phyloP scores from a whole-genome alignment of 495 filamentous ascomycete species.

The Trichoderma reesei region DNA sequence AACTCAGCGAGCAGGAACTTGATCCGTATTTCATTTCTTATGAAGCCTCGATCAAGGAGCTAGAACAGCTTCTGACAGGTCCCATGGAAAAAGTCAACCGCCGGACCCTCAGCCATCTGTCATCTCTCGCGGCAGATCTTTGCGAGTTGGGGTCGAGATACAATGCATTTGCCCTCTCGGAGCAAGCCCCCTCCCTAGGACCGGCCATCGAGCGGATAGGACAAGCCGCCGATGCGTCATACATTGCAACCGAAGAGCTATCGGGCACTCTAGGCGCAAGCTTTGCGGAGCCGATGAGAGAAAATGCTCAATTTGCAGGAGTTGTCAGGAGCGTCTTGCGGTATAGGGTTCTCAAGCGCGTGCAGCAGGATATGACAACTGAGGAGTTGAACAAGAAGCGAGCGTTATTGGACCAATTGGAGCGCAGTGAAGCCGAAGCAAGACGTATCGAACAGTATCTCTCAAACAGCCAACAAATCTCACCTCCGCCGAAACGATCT shows the following conservation, averaged over 20 bases:
- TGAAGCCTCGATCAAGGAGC: conserved; percentile 75
- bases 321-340: conserved; percentile 81
- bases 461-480: conserved; percentile 50
- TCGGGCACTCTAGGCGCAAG: conserved; percentile 71
- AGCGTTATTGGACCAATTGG: conserved; percentile 66
- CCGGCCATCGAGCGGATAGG: conserved; percentile 89
- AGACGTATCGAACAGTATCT: conserved; percentile 89
- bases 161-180: conserved; percentile 93
- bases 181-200: conserved; percentile 78
- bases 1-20: conserved; percentile 76
- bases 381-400: conserved; percentile 82
- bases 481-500: conserved; percentile 51
- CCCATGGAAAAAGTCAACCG: conserved; percentile 94
- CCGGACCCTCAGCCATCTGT: conserved; percentile 74
- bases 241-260: conserved; percentile 89
- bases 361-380: conserved; percentile 94
- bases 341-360: conserved; percentile 81
- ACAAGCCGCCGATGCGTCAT: conserved; percentile 91
- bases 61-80: conserved; percentile 77
- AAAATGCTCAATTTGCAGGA: conserved; percentile 93
- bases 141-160: conserved; percentile 87
- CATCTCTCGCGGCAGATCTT: conserved; percentile 72
- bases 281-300: conserved; percentile 94
- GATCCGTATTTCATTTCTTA: conserved; percentile 94
- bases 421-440: conserved; percentile 83